Percentiles rank a stretch among this genome's conserved stretches.
phyloP scores from a whole-genome alignment of 179 eudicot genomes.

The Camellia oleifera region DNA sequence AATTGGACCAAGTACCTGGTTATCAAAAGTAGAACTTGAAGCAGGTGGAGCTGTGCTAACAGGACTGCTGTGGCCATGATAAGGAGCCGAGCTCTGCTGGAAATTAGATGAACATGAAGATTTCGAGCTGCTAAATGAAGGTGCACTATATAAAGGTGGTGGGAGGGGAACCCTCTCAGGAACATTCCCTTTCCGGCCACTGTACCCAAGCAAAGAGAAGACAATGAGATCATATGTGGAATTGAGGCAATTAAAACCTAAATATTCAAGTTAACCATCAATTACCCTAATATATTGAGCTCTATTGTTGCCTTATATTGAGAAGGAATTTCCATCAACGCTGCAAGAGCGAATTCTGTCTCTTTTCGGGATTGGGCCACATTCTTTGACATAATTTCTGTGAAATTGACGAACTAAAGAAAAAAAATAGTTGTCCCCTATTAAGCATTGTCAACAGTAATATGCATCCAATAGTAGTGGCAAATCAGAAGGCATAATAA shows the following conservation, averaged over 20 bases:
- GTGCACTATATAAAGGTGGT: conserved; percentile 41
- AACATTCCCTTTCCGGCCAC: conserved; percentile 45
- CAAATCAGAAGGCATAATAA: conserved; percentile 3
- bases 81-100: conserved; percentile 22
- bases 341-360: conserved; percentile 87
- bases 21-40: conserved; percentile 42
- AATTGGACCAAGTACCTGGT: conserved; percentile 33
- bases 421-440: background rate
- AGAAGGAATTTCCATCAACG: conserved; percentile 94
- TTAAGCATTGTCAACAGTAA: background rate
- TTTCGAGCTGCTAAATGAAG: conserved; percentile 30
- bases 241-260: background rate
- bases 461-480: background rate
- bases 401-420: conserved; percentile 82
- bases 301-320: conserved; percentile 95
- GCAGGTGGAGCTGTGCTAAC: conserved; percentile 41
- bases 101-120: conserved; percentile 28
- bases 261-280: background rate
- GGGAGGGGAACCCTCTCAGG: conserved; percentile 53
- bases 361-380: conserved; percentile 58
- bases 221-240: conserved; percentile 1
- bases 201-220: conserved; percentile 24
- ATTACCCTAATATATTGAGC: conserved; percentile 53
- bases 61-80: conserved; percentile 18
- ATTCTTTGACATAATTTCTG: conserved; percentile 78